Conservation (phyloP, 2,329 filamentous ascomycete genomes). For the Aspergillus neoniger region DNA sequence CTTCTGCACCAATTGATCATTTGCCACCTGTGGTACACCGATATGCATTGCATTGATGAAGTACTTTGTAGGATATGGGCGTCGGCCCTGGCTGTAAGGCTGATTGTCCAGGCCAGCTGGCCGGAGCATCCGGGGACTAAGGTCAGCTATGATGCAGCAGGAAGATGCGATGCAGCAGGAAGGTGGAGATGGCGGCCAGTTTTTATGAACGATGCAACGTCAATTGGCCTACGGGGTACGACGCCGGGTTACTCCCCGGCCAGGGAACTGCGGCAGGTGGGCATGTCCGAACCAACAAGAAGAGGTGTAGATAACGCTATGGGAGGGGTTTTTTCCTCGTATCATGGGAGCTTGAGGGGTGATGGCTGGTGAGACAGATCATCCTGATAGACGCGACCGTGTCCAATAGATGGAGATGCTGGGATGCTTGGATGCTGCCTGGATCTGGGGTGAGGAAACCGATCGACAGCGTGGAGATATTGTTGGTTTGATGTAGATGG, state of each 20-base stretch:
- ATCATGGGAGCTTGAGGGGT: conserved; percentile 14
- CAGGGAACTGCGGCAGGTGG: conserved; percentile 11
- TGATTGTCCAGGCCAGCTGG: neutral
- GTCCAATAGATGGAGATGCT: neutral
- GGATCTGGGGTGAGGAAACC: neutral
- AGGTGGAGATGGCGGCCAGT: neutral
- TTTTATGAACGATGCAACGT: neutral
- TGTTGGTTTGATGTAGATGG: too few species aligned
- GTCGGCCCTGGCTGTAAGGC: neutral
- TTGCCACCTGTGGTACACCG: neutral
- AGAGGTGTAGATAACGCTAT: conserved; percentile 8
- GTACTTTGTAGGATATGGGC: neutral
- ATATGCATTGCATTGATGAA: neutral
- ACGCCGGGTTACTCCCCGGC: neutral
- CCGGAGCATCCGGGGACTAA: neutral
- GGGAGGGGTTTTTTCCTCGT: conserved; percentile 24
- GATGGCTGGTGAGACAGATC: neutral
- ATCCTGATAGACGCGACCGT: neutral
- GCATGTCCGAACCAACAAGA: conserved; percentile 15
- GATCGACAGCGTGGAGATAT: neutral
- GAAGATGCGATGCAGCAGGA: neutral
- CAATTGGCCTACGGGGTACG: neutral
- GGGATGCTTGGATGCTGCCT: neutral
- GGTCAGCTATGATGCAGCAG: neutral
- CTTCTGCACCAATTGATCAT: conserved; percentile 1